Evolutionary conservation across 352 stramenopile genomes (phyloP).

Genomic region (Phytophthora meadii): DNA sequence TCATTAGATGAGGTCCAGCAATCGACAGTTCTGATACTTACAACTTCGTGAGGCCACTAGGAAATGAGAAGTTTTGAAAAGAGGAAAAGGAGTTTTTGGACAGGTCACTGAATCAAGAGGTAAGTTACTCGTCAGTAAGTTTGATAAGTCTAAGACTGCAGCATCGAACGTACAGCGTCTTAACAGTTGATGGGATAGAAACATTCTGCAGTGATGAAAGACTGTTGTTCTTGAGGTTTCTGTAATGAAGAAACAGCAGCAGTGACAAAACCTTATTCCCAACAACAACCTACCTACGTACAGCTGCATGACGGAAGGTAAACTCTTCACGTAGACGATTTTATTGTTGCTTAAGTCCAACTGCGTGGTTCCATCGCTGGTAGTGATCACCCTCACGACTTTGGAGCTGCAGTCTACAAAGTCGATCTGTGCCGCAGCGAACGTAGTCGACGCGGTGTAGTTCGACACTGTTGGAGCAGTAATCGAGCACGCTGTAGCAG

Average conservation of each 20-base stretch:
- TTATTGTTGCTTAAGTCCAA: constrained; percentile 37
- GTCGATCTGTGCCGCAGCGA: constrained; percentile 26
- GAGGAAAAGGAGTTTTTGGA: constrained; percentile 46
- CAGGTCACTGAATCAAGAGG: constrained; percentile 31
- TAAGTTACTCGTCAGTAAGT: background rate
- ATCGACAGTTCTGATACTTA: constrained; percentile 15
- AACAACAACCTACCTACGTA: constrained; percentile 14
- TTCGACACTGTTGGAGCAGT: constrained; percentile 23
- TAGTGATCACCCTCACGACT: constrained; percentile 26
- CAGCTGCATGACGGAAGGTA: constrained; percentile 39
- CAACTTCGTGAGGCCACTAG: constrained; percentile 38
- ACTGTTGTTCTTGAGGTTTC: constrained; percentile 46
- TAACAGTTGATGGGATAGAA: constrained; percentile 33
- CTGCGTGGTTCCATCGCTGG: constrained; percentile 12
- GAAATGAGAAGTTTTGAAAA: constrained; percentile 31
- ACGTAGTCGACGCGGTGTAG: constrained; percentile 5
- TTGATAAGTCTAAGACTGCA: background rate
- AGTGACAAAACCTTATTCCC: too few species aligned
- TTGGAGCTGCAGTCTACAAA: constrained; percentile 29
- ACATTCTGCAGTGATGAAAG: constrained; percentile 30
- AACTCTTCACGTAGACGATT: constrained; percentile 38
- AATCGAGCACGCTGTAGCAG: constrained; percentile 6
- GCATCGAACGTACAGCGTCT: constrained; percentile 35
- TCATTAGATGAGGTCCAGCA: background rate
- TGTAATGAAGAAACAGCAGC: constrained; percentile 1